Conservation (phyloP, 75 land plant species). For the Pinus tabuliformis region DNA sequence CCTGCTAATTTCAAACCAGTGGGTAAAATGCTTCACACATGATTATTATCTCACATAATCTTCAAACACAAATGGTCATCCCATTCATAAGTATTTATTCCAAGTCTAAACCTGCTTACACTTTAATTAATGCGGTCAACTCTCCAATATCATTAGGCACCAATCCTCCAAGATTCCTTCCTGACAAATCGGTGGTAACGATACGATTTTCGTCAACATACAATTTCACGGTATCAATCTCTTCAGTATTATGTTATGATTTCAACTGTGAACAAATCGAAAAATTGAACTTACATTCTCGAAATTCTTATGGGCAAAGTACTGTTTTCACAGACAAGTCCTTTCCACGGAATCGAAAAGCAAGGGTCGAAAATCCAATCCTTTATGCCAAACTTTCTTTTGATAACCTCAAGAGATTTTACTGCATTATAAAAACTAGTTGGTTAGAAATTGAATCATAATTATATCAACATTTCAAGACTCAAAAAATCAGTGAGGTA, state of each 20-base stretch:
- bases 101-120: not conserved
- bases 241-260: not conserved
- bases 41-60: too few relatives aligned
- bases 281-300: not conserved
- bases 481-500: too few relatives aligned
- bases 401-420: not conserved
- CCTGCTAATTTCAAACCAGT: not conserved
- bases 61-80: too few relatives aligned
- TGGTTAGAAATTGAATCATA: too few relatives aligned
- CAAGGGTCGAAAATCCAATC: slow-evolving; percentile 3
- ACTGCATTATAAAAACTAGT: not conserved
- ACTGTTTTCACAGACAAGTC: not conserved
- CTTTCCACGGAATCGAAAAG: not conserved
- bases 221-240: not conserved
- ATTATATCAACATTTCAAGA: too few relatives aligned
- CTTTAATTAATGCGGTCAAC: not conserved
- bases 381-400: not conserved
- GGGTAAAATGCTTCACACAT: not conserved
- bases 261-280: not conserved
- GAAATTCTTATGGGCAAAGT: not conserved
- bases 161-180: not conserved
- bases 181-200: not conserved
- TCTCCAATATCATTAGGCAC: not conserved
- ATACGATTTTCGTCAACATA: not conserved
- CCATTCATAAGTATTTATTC: too few relatives aligned